These are phyloP conservation scores for Venturiaceae sp. DNA, from an alignment of 2,329 filamentous ascomycete genomes.

Conservation along the genomic window DNA sequence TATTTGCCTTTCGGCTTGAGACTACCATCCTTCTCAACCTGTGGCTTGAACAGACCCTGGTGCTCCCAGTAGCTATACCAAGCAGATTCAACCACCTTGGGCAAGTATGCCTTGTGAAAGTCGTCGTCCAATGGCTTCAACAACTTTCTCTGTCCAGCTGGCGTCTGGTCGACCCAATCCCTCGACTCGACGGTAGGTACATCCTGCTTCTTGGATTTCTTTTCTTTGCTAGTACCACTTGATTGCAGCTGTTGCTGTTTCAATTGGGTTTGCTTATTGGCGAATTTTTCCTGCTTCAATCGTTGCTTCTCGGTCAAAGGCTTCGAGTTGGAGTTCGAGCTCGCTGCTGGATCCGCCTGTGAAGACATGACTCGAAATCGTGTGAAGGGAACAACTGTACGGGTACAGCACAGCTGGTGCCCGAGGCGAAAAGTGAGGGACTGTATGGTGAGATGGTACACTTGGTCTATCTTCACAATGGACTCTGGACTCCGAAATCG, in stretches of 20 bases:
- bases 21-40: conserved; percentile 67
- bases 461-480: too few relatives aligned
- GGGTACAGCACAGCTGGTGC: too few relatives aligned
- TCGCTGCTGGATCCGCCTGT: too few relatives aligned
- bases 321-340: too few relatives aligned
- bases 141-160: conserved; percentile 70
- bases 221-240: conserved; percentile 33
- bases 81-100: conserved; percentile 78
- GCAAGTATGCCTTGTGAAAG: conserved; percentile 84
- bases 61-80: conserved; percentile 99
- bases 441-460: too few relatives aligned
- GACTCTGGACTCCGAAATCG: too few relatives aligned
- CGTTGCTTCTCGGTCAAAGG: too few relatives aligned
- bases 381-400: too few relatives aligned
- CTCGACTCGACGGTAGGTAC: conserved; percentile 54
- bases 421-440: too few relatives aligned
- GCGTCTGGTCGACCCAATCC: conserved; percentile 65
- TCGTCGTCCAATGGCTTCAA: conserved; percentile 68
- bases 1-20: conserved; percentile 77
- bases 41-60: conserved; percentile 83
- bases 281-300: conserved; percentile 55
- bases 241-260: conserved; percentile 65
- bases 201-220: conserved; percentile 70
- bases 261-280: conserved; percentile 57
- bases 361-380: too few relatives aligned